These are phyloP conservation scores for Candida coquimbonensis DNA, from an alignment of 805 yeast genomes.

Conservation along the genomic window DNA sequence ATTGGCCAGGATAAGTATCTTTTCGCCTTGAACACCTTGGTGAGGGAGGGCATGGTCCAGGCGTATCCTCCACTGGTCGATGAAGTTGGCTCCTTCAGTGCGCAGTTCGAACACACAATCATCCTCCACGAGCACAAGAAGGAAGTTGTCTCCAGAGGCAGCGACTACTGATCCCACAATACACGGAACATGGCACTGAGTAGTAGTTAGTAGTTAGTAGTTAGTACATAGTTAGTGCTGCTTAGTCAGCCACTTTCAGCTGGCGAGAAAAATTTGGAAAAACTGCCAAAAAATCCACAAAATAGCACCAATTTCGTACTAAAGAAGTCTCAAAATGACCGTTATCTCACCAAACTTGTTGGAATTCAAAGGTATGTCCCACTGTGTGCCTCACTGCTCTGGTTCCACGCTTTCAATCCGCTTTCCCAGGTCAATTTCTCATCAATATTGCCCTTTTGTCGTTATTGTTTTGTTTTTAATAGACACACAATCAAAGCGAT, in stretches of 20 bases:
- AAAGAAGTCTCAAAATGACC: constrained; percentile 27
- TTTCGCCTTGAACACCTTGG: constrained; percentile 78
- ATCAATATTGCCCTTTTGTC: too few relatives aligned
- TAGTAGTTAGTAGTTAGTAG: too few relatives aligned
- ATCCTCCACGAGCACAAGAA: constrained; percentile 84
- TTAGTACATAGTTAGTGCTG: too few relatives aligned
- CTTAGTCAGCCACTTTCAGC: background rate
- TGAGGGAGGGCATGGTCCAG: constrained; percentile 78
- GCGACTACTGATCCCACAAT: constrained; percentile 61
- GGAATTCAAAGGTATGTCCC: constrained; percentile 70
- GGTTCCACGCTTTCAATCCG: too few relatives aligned
- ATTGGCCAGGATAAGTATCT: constrained; percentile 88
- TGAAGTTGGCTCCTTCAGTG: constrained; percentile 79
- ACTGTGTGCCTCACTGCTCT: background rate
- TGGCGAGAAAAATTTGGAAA: background rate
- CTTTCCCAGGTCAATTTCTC: too few relatives aligned
- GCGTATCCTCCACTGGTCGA: constrained; percentile 94
- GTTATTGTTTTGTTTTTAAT: background rate
- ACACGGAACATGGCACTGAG: background rate
- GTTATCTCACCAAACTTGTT: constrained; percentile 66
- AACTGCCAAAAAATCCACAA: background rate
- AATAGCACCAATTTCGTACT: background rate
- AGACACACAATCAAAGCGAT: background rate
- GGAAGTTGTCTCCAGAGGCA: constrained; percentile 94
- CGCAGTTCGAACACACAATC: constrained; percentile 94